Evolutionary conservation across 2,329 filamentous ascomycete species (phyloP).

Genomic region (Grosmannia clavigera): DNA sequence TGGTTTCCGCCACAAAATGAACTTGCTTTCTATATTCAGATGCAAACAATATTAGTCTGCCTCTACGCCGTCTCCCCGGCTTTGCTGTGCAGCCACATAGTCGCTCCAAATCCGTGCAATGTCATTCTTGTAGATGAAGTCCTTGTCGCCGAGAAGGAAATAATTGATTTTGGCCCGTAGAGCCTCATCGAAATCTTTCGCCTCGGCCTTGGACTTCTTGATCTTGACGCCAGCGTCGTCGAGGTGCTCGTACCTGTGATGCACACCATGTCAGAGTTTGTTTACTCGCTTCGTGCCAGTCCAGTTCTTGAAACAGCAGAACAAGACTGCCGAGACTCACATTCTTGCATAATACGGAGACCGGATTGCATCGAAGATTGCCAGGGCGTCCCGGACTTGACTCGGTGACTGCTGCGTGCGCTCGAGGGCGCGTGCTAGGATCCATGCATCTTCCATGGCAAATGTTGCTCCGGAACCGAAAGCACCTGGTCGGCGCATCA

Average conservation of each 20-base stretch:
- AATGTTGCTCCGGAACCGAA: conserved; percentile 1
- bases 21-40: neutral
- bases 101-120: neutral
- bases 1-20: neutral
- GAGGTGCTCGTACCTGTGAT: neutral
- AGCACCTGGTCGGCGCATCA: neutral
- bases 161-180: neutral
- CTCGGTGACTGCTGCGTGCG: neutral
- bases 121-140: neutral
- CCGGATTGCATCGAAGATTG: neutral
- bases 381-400: neutral
- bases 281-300: neutral
- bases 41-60: neutral
- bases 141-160: conserved; percentile 1
- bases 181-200: neutral
- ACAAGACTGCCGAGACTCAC: neutral
- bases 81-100: neutral
- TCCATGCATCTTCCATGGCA: conserved; percentile 1
- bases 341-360: neutral
- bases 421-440: conserved; percentile 1
- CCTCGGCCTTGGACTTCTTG: neutral
- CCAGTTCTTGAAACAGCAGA: neutral
- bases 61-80: neutral
- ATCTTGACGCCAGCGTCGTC: neutral
- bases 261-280: neutral